phyloP scores from a whole-genome alignment of 2,329 filamentous ascomycete species.

The Phoma herbarum region DNA sequence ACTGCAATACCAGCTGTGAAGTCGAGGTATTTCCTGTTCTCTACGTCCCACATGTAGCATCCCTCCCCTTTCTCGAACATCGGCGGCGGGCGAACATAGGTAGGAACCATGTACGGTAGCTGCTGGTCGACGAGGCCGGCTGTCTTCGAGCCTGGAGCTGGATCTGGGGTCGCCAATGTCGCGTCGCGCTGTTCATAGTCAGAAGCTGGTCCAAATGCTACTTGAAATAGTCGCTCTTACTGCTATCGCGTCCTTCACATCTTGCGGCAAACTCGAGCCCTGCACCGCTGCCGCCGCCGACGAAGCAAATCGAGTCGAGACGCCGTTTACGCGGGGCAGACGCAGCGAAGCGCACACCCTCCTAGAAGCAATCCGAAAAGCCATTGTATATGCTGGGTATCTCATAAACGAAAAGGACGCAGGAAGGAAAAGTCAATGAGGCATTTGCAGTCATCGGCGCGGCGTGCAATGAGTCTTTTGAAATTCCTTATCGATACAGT shows the following conservation, averaged over 20 bases:
- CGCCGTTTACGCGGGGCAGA: conserved; percentile 33
- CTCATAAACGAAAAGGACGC: conserved; percentile 18
- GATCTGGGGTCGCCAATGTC: conserved; percentile 73
- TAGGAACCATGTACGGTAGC: conserved; percentile 91
- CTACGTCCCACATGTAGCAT: conserved; percentile 87
- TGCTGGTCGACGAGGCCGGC: conserved; percentile 77
- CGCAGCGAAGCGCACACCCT: conserved; percentile 39
- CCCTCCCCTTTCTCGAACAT: conserved; percentile 91
- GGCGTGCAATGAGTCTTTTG: conserved; percentile 31
- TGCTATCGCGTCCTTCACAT: conserved; percentile 54
- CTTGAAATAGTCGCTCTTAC: conserved; percentile 19
- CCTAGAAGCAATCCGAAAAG: conserved; percentile 42
- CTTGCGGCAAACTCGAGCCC: conserved; percentile 53
- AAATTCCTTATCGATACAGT: conserved; percentile 22
- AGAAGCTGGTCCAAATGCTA: conserved; percentile 10
- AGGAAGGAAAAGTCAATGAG: conserved; percentile 15
- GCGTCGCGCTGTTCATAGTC: conserved; percentile 41
- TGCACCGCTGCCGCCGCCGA: conserved; percentile 49
- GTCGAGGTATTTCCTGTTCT: conserved; percentile 89
- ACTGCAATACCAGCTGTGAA: conserved; percentile 97
- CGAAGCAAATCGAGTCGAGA: conserved; percentile 50
- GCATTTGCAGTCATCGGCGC: conserved; percentile 23
- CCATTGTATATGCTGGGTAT: conserved; percentile 34
- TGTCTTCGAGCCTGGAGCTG: conserved; percentile 75
- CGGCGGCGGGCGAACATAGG: conserved; percentile 87